Conservation (phyloP, 164 flowering plant genomes). For the Piper betle region DNA sequence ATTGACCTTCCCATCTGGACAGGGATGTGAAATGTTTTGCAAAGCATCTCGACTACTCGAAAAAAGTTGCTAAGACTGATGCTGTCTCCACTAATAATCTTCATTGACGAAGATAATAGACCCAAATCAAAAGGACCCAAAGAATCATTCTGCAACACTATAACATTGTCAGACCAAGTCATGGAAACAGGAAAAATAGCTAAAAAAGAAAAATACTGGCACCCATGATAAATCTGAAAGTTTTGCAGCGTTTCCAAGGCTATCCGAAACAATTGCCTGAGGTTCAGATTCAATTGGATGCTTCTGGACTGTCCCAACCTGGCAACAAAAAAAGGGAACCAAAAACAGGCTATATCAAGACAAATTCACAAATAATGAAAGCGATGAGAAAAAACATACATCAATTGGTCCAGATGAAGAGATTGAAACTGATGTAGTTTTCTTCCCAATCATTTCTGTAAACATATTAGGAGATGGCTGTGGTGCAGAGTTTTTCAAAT, state of each 20-base stretch:
- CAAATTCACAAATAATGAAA: background rate
- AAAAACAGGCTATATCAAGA: background rate
- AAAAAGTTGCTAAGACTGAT: conserved; percentile 24
- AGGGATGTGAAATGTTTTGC: conserved; percentile 12
- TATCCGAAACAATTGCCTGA: conserved; percentile 12
- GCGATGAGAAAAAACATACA: conserved; percentile 21
- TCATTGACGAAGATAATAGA: conserved; percentile 22
- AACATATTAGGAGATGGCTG: conserved; percentile 14
- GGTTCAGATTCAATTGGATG: conserved; percentile 19
- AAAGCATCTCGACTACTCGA: conserved; percentile 20
- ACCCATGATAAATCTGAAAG: conserved; percentile 53
- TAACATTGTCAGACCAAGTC: background rate
- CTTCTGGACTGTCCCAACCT: conserved; percentile 19
- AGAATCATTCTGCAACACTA: conserved; percentile 39
- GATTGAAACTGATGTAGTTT: background rate
- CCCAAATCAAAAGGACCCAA: conserved; percentile 58
- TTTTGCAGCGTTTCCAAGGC: conserved; percentile 20
- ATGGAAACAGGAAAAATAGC: background rate
- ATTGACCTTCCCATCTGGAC: background rate
- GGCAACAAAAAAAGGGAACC: conserved; percentile 3
- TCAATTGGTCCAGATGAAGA: conserved; percentile 7
- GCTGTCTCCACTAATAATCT: conserved; percentile 25
- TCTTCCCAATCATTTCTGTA: conserved; percentile 13
- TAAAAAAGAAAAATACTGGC: conserved; percentile 3
- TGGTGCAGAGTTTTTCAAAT: conserved; percentile 9